phyloP scores from a whole-genome alignment of 768 basidiomycete species.

The Suillus discolor region DNA sequence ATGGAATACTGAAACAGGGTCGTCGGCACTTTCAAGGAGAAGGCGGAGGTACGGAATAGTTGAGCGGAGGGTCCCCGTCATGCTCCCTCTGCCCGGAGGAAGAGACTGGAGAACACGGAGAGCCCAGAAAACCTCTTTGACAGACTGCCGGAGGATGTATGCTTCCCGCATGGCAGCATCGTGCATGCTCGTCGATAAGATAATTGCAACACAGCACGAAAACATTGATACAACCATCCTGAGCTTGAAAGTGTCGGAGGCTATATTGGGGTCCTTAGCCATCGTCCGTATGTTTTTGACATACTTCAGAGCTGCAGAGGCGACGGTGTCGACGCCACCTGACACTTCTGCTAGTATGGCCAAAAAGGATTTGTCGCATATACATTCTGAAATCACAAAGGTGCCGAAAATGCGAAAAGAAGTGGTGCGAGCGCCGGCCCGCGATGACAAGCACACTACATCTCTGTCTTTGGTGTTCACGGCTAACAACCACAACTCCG shows the following conservation, averaged over 20 bases:
- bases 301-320: neutral
- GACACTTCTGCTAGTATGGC: neutral
- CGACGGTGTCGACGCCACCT: neutral
- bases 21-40: neutral
- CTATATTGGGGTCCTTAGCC: neutral
- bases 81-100: neutral
- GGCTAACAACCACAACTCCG: slow-evolving; percentile 1
- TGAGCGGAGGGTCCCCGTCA: too few species aligned
- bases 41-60: neutral
- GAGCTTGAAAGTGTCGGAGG: neutral
- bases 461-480: neutral
- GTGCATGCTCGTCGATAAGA: neutral
- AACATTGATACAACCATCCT: neutral
- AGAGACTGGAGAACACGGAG: neutral
- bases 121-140: neutral
- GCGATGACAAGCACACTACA: neutral
- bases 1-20: neutral
- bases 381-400: neutral
- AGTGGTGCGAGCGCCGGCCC: neutral
- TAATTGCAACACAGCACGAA: neutral
- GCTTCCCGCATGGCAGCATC: neutral
- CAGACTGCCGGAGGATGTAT: neutral
- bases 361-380: neutral
- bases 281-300: neutral
- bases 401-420: neutral